phyloP scores from a whole-genome alignment of 495 filamentous ascomycete genomes.

The Penicillium simplicissimum region DNA sequence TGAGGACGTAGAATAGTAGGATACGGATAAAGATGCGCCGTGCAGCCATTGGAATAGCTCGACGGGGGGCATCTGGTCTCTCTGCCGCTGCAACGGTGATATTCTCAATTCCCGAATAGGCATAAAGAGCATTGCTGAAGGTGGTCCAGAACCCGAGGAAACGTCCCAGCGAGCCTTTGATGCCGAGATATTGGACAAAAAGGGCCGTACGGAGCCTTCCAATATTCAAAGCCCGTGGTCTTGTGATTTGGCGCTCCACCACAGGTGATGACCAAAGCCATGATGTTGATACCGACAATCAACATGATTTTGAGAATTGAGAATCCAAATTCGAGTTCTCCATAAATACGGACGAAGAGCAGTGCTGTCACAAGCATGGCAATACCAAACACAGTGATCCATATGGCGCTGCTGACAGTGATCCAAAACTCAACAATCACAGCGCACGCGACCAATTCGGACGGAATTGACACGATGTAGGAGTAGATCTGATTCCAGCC shows the following conservation, averaged over 20 bases:
- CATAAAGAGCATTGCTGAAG: slow-evolving; percentile 56
- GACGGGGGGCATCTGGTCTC: slow-evolving; percentile 36
- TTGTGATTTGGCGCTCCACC: slow-evolving; percentile 23
- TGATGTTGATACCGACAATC: slow-evolving; percentile 49
- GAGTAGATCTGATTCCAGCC: slow-evolving; percentile 36
- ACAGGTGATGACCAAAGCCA: slow-evolving; percentile 40
- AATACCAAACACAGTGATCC: slow-evolving; percentile 47
- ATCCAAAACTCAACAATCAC: slow-evolving; percentile 54
- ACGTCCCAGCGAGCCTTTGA: slow-evolving; percentile 19
- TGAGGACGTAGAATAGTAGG: slow-evolving; percentile 43
- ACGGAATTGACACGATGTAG: slow-evolving; percentile 39
- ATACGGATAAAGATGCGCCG: slow-evolving; percentile 44
- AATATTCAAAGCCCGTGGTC: slow-evolving; percentile 25
- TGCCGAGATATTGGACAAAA: slow-evolving; percentile 25
- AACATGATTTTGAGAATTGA: slow-evolving; percentile 48
- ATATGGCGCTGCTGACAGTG: slow-evolving; percentile 37
- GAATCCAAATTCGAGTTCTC: slow-evolving; percentile 49
- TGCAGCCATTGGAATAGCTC: slow-evolving; percentile 42
- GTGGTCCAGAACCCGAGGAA: slow-evolving; percentile 57
- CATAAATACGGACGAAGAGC: slow-evolving; percentile 46
- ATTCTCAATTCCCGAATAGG: slow-evolving; percentile 55
- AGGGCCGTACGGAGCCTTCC: slow-evolving; percentile 26
- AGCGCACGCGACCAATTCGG: slow-evolving; percentile 44
- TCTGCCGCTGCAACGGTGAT: slow-evolving; percentile 52
- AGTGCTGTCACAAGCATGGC: slow-evolving; percentile 47